Evolutionary conservation across 164 flowering plant genomes (phyloP), one percentile per base, ranked within the genome.

Genomic region (Chimonanthus salicifolius): DNA sequence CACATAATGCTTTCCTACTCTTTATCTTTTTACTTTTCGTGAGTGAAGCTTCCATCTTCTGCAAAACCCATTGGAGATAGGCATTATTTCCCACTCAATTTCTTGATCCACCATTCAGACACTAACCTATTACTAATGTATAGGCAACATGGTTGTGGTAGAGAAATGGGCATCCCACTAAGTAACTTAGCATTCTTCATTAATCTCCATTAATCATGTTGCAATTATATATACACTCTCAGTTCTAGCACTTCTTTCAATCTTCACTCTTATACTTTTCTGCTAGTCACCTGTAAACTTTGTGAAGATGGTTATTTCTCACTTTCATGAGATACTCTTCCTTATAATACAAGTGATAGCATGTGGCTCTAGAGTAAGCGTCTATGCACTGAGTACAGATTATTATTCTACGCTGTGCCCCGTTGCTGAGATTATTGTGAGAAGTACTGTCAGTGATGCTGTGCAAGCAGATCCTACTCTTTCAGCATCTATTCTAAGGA

Each of bases 361-460:
- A 10, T 72, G 76, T 50, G 82, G 80, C 7, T 58, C 49, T 15
- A 77, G 49, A 54, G 77, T 74, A 70, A 76, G 69, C 18, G 33
- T 88, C 71, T 5, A 68, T 67, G 92, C 85, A 13, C 67, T 90
- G 64, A 83, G 84, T 18, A 86, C 90, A 91, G 67, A 75, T 51
- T 92, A 92, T 71, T 94, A 94, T 76, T 33, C 76, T 0, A 83
- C 85, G 87, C 75, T 71, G 58, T 94, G 97, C 77, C 98, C 96
- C 4, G 54, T 86, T 47, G 88, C 83, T 16, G 97, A 94, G 20
- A 62, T n/a, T 4, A 80, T 87, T 43, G 84, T 92, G 69, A 87
- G 73, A 81, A 78, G 82, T 64, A 79, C 87, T 78, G 33, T 33
- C 0, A 33, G 33, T 33, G 33, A 33, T 33, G 33, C 33, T 33